phyloP scores from a whole-genome alignment of 1,284 basidiomycete species.

The Cryptococcus jaspeensis region DNA sequence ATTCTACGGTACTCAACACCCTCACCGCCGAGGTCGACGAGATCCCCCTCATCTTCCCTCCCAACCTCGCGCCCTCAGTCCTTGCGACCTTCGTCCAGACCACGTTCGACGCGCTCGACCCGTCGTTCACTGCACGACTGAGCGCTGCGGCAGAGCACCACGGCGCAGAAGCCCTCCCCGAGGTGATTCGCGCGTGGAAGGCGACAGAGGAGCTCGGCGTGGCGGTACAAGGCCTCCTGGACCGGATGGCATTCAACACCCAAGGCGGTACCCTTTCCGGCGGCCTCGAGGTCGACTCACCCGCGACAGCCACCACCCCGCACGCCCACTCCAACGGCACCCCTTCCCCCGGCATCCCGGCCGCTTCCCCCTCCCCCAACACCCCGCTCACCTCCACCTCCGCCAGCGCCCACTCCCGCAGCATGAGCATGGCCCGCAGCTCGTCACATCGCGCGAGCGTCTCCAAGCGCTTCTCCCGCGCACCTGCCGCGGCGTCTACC shows the following conservation, averaged over 20 bases:
- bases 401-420: conserved; percentile 3
- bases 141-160: conserved; percentile 64
- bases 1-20: conserved; percentile 58
- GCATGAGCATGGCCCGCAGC: conserved; percentile 3
- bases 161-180: conserved; percentile 62
- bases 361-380: conserved; percentile 8
- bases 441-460: conserved; percentile 10
- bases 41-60: conserved; percentile 73
- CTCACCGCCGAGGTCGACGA: conserved; percentile 69
- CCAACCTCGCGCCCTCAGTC: conserved; percentile 61
- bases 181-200: conserved; percentile 68
- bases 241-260: conserved; percentile 56
- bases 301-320: not conserved
- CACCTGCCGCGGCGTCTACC: conserved; percentile 20
- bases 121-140: conserved; percentile 74
- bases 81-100: conserved; percentile 77
- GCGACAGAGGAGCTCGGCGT: conserved; percentile 77
- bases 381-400: not conserved
- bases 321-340: too few species aligned
- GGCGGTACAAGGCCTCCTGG: conserved; percentile 68
- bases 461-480: conserved; percentile 40
- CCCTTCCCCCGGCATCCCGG: conserved; percentile 7
- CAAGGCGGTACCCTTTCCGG: conserved; percentile 33
- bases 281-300: not conserved
- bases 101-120: conserved; percentile 70